Percentiles rank a stretch among this genome's conserved stretches.
Evolutionary conservation across 202 grass and related monocot genomes (phyloP).

Genomic region (Hordeum pubiflorum): DNA sequence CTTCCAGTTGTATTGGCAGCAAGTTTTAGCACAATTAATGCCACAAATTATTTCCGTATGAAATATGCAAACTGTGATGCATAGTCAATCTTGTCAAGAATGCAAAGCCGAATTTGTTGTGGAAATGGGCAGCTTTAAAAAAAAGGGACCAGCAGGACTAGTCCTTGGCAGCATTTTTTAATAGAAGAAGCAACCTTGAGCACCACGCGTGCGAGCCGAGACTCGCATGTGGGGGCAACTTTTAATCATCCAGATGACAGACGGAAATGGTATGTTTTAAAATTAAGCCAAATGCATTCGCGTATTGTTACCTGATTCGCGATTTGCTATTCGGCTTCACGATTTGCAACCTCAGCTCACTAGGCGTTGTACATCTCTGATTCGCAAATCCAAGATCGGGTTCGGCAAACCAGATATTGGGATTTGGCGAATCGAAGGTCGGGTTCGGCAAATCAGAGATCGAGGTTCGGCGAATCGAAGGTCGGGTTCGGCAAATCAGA

Average conservation of each 20-base stretch:
- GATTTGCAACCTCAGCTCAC: neutral
- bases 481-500: neutral
- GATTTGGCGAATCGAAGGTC: no score
- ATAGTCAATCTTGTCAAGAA: neutral
- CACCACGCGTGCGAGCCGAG: no score
- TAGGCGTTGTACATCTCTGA: neutral
- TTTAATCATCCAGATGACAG: neutral
- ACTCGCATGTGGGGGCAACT: neutral
- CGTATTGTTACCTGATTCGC: neutral
- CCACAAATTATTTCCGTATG: neutral
- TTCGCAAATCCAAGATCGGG: neutral
- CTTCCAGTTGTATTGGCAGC: neutral
- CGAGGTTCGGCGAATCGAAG: no score
- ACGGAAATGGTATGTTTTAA: neutral
- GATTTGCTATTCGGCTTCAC: neutral
- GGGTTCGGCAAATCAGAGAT: no score
- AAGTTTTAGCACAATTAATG: conserved; percentile 1
- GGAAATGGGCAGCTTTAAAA: neutral
- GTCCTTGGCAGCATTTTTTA: no score
- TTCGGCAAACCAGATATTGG: neutral
- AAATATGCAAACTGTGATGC: conserved; percentile 8
- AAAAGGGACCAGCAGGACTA: no score
- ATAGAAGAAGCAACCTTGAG: no score
- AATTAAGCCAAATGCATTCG: neutral
- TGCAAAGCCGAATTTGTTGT: neutral